These are phyloP conservation scores for Syzygium aqueum DNA, from an alignment of 345 rosid genomes.

Conservation along the genomic window DNA sequence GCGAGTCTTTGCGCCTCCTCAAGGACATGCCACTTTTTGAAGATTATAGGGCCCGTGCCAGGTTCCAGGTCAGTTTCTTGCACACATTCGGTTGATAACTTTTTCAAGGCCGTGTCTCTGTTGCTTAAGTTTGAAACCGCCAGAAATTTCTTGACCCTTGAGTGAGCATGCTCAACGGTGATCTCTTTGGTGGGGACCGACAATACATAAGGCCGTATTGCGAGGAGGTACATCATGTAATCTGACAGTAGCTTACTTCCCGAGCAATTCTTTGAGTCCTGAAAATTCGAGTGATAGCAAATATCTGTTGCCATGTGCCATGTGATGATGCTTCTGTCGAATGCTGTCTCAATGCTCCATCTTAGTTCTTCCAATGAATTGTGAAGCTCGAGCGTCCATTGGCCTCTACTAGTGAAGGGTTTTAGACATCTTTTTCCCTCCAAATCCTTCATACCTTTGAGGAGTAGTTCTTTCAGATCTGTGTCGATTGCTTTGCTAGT, in stretches of 20 bases:
- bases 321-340: background rate
- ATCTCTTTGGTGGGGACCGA: background rate
- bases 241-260: constrained; percentile 3
- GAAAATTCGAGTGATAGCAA: background rate
- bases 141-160: background rate
- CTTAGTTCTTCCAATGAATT: background rate
- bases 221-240: constrained; percentile 6
- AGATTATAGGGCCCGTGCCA: background rate
- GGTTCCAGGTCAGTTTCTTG: background rate
- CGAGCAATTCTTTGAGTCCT: background rate
- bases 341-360: background rate
- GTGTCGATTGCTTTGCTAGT: background rate
- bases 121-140: background rate
- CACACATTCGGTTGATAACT: background rate
- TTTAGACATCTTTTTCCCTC: background rate
- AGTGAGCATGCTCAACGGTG: background rate
- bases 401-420: constrained; percentile 3
- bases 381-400: background rate
- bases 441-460: background rate
- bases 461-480: background rate
- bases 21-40: background rate
- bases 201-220: background rate
- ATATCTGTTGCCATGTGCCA: constrained; percentile 6
- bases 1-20: background rate
- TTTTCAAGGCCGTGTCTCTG: background rate